Evolutionary conservation across 805 yeast genomes (phyloP), one percentile per base, ranked within the genome.

Genomic region (Kodamaea restingae): DNA sequence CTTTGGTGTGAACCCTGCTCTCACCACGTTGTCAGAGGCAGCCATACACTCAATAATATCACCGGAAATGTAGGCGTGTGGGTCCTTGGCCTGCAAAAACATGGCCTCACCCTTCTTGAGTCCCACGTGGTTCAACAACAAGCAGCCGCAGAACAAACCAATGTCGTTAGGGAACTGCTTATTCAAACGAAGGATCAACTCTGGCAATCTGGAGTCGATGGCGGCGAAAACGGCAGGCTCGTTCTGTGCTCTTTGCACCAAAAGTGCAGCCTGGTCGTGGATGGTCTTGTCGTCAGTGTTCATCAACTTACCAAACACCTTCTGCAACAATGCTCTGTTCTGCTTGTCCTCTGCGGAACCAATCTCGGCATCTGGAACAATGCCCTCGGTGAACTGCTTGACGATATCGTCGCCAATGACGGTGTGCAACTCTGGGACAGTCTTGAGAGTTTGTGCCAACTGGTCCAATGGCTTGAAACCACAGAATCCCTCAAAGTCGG

Each of bases 31-130:
- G 63, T 93, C 99, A 29, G 95, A 83, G 7, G 98, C 97, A 31
- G 98, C 98, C 99, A 93, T 93, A 71, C 98, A 93, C 71, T 93
- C 99, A 56, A 93, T 90, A 51, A 93, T 93, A 63, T 93, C 98
- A 49, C 99, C 99, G 40, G 83, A 75, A 45, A 93, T 91, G 65
- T 93, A 93, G 24, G 98, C 98, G 64, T 93, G 99, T 18, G 98
- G 98, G 63, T 90, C 97, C 66, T 88, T 87, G 32, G 98, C 98
- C 58, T 87, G 88, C 60, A 93, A 73, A 58, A 90, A 93, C 81
- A 93, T 88, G 41, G 97, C 98, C 69, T 93, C 95, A 46, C 99
- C 99, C 9, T 87, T 76, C 27, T 77, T 65, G 54, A 93, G 75
- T 44, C 67, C 67, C 54, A 90, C 90, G 60, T 90, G 96, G 72